Evolutionary conservation across 352 stramenopile species (phyloP).

Genomic region (Phytophthora pisi): DNA sequence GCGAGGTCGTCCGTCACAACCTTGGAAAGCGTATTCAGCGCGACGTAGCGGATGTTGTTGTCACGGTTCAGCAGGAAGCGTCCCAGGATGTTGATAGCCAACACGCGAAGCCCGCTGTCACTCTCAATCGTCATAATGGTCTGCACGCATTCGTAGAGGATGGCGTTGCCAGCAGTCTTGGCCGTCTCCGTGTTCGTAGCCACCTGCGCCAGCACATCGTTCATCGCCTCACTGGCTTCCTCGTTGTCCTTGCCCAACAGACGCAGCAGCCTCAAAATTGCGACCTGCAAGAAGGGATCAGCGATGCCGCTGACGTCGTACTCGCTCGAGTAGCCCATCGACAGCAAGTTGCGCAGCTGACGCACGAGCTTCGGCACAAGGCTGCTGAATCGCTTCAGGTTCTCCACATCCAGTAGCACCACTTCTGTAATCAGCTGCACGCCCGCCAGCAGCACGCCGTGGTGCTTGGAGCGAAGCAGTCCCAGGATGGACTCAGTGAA

Average conservation of each 20-base stretch:
- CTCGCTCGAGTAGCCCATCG: slow-evolving; percentile 97
- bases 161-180: slow-evolving; percentile 99
- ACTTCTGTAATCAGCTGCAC: slow-evolving; percentile 97
- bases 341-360: slow-evolving; percentile 96
- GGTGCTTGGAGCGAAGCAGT: slow-evolving; percentile 95
- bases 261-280: slow-evolving; percentile 91
- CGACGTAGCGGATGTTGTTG: slow-evolving; percentile 99
- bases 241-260: slow-evolving; percentile 96
- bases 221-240: slow-evolving; percentile 93
- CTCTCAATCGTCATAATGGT: slow-evolving; percentile 99
- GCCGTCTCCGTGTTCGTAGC: slow-evolving; percentile 99
- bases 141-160: slow-evolving; percentile 99
- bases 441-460: slow-evolving; percentile 97
- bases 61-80: slow-evolving; percentile 99
- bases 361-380: slow-evolving; percentile 82
- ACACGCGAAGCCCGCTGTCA: slow-evolving; percentile 95
- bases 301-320: slow-evolving; percentile 98
- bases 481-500: slow-evolving; percentile 96
- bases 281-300: slow-evolving; percentile 97
- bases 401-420: slow-evolving; percentile 77
- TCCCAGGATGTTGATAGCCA: slow-evolving; percentile 99
- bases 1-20: slow-evolving; percentile 90
- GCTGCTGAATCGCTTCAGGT: slow-evolving; percentile 76
- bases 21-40: slow-evolving; percentile 97
- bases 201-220: slow-evolving; percentile 99